Percentiles rank a stretch among this genome's conserved stretches.
Conservation (phyloP, 305 asterid species). For the Withania somnifera region DNA sequence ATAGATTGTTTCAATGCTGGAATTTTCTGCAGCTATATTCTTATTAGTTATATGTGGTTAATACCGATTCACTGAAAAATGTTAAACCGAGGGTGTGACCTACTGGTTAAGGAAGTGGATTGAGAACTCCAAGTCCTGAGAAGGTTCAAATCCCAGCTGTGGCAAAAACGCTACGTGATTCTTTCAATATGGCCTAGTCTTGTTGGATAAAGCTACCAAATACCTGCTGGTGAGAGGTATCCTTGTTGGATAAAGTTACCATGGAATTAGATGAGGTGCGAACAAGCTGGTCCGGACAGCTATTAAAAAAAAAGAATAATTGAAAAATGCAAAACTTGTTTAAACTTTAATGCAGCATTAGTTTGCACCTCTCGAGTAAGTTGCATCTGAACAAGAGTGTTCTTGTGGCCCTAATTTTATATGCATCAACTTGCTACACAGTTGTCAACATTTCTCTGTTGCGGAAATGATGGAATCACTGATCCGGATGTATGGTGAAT, state of each 20-base stretch:
- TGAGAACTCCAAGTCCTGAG: not conserved
- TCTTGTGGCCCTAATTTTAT: not conserved
- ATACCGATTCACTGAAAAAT: not conserved
- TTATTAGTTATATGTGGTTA: not conserved
- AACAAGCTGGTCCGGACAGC: not conserved
- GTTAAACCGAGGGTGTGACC: not conserved
- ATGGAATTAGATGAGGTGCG: not conserved
- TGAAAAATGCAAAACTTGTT: not conserved
- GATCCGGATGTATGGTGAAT: not conserved
- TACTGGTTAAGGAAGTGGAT: not conserved
- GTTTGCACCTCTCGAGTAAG: not conserved
- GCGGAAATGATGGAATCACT: slow-evolving; percentile 1
- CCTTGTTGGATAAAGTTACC: too few relatives aligned
- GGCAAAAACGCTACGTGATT: not conserved
- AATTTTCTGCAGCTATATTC: not conserved
- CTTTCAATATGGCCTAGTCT: not conserved
- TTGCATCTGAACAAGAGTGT: not conserved
- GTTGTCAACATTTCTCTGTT: not conserved
- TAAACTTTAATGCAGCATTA: not conserved
- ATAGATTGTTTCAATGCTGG: not conserved
- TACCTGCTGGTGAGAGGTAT: not conserved
- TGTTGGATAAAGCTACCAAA: not conserved
- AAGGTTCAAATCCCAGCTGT: not conserved
- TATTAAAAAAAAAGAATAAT: not conserved
- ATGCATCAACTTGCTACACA: not conserved